Conservation (phyloP, 441 rosid genomes). For the Arabidopsis lyrata region DNA sequence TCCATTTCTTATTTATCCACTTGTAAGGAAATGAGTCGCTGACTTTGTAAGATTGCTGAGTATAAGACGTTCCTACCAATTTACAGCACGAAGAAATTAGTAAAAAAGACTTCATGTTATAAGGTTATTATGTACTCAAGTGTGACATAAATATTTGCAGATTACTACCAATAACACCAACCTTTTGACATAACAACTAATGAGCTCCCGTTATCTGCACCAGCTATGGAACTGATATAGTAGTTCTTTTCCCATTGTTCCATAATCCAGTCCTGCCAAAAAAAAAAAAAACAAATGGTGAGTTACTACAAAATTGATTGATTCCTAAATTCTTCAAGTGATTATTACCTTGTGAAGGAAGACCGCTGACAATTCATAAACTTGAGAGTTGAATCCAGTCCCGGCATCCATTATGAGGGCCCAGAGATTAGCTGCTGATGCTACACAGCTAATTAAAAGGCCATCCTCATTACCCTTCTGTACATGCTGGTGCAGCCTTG, state of each 20-base stretch:
- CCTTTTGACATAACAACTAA: conserved; percentile 91
- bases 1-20: conserved; percentile 92
- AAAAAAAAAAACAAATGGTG: conserved; percentile 29
- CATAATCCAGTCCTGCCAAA: conserved; percentile 83
- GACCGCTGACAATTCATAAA: conserved; percentile 75
- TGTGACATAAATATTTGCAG: neutral
- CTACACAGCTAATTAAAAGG: conserved; percentile 85
- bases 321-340: conserved; percentile 22
- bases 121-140: neutral
- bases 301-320: conserved; percentile 6
- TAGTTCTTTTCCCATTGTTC: conserved; percentile 88
- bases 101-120: conserved; percentile 9
- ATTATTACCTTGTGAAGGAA: conserved; percentile 84
- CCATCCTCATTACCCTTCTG: conserved; percentile 96
- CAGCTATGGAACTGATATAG: conserved; percentile 85
- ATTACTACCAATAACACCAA: conserved; percentile 38
- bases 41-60: conserved; percentile 93
- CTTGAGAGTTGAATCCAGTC: conserved; percentile 87
- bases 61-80: conserved; percentile 73
- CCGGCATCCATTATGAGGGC: conserved; percentile 97
- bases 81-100: conserved; percentile 29
- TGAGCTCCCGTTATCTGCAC: conserved; percentile 78
- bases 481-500: conserved; percentile 82
- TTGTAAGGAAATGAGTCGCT: conserved; percentile 87
- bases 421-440: conserved; percentile 90